A percentile compares a stretch with the other conserved stretches of the same genome.
Conservation (phyloP, 805 yeast species). For the Cyberlindnera bimundalis region DNA sequence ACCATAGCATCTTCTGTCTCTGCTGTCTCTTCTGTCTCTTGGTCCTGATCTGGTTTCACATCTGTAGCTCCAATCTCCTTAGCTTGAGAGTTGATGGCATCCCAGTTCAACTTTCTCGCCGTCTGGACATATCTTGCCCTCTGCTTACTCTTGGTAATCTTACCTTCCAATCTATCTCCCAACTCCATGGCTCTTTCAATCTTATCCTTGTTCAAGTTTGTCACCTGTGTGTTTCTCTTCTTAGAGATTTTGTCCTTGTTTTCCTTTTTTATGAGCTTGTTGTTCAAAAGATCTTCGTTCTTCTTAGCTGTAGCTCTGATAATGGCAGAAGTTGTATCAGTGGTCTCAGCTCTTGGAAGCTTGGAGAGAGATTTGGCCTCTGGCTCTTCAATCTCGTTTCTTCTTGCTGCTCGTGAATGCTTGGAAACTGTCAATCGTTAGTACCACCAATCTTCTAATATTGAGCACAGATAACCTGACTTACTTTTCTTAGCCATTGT, state of each 20-base stretch:
- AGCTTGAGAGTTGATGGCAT: slow-evolving; percentile 51
- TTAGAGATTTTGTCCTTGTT: slow-evolving; percentile 27
- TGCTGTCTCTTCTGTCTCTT: slow-evolving; percentile 21
- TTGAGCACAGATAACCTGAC: slow-evolving; percentile 4
- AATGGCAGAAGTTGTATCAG: slow-evolving; percentile 59
- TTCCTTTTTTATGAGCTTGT: slow-evolving; percentile 43
- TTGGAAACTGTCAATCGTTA: slow-evolving; percentile 43
- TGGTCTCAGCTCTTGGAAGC: slow-evolving; percentile 56
- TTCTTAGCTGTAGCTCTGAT: slow-evolving; percentile 64
- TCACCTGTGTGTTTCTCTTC: slow-evolving; percentile 31
- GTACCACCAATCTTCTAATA: too few species aligned
- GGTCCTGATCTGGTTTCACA: slow-evolving; percentile 16
- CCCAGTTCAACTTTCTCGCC: slow-evolving; percentile 73
- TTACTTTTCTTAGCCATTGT: slow-evolving; percentile 29
- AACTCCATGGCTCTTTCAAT: slow-evolving; percentile 48
- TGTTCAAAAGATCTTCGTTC: slow-evolving; percentile 58
- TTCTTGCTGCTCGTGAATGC: slow-evolving; percentile 74
- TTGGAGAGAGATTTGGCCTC: slow-evolving; percentile 47
- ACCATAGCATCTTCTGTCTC: slow-evolving; percentile 20
- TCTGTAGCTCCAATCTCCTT: slow-evolving; percentile 26
- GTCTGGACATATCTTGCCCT: slow-evolving; percentile 60
- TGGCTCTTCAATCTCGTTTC: slow-evolving; percentile 48
- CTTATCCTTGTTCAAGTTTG: slow-evolving; percentile 34
- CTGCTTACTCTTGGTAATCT: slow-evolving; percentile 60
- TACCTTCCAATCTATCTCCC: slow-evolving; percentile 54